Evolutionary conservation across 371 early-diverging fungal genomes (phyloP).

Genomic region (Sporodiniella umbellata): DNA sequence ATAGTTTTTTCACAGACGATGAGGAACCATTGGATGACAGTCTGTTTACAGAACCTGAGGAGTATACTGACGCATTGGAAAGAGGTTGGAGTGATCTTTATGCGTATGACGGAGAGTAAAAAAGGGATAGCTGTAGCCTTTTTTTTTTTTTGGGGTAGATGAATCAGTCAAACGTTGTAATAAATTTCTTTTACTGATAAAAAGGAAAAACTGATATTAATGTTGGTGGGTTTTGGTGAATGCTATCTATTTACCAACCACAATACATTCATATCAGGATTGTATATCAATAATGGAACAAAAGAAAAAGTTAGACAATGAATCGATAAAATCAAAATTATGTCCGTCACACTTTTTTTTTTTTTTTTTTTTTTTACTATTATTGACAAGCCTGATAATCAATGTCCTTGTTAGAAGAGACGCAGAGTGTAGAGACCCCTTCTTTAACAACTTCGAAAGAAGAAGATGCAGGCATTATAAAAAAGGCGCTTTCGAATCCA

Average conservation of each 20-base stretch:
- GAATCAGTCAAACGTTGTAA: neutral
- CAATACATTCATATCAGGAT: no score
- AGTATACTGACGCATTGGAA: constrained; percentile 3
- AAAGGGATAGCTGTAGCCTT: neutral
- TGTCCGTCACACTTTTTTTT: neutral
- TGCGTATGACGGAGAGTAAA: neutral
- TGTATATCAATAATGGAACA: no score
- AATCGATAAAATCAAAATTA: neutral
- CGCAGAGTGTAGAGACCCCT: no score
- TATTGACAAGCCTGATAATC: no score
- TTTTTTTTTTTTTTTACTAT: neutral
- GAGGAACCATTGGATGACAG: constrained; percentile 3
- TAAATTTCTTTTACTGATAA: no score
- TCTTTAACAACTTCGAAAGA: no score
- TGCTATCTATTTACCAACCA: no score
- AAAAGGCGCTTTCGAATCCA: no score
- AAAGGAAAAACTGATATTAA: no score
- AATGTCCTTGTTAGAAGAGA: neutral
- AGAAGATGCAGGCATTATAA: no score
- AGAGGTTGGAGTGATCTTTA: constrained; percentile 4
- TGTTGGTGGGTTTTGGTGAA: no score
- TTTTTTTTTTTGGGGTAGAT: neutral
- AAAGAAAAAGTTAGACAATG: no score
- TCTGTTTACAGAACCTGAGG: neutral
- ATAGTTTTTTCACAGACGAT: constrained; percentile 1